These are phyloP conservation scores for Cladophialophora psammophila DNA, from an alignment of 2,329 filamentous ascomycete genomes.

Conservation along the genomic window DNA sequence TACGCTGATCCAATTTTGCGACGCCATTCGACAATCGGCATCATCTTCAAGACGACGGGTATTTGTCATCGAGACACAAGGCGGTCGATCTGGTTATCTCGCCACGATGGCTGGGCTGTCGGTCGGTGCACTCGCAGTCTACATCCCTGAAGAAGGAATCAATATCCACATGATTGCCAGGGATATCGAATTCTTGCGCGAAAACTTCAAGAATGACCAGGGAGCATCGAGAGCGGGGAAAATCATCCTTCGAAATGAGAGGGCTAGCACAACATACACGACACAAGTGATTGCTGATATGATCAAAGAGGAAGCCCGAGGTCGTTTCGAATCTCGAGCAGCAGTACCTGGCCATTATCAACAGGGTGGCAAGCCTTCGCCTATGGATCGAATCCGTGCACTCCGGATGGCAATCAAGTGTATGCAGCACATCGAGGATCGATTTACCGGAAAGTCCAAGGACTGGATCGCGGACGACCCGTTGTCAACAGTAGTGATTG, in stretches of 20 bases:
- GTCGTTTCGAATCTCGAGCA: conserved; percentile 89
- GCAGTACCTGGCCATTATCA: conserved; percentile 94
- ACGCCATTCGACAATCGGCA: conserved; percentile 96
- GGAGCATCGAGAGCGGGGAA: conserved; percentile 91
- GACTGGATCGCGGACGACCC: conserved; percentile 76
- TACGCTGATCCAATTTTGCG: conserved; percentile 91
- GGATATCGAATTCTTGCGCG: conserved; percentile 87
- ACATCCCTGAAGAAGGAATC: conserved; percentile 96
- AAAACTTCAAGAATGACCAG: conserved; percentile 83
- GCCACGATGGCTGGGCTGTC: conserved; percentile 87
- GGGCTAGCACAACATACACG: conserved; percentile 86
- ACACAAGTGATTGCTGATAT: conserved; percentile 95
- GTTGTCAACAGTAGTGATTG: conserved; percentile 81
- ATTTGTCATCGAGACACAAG: conserved; percentile 98
- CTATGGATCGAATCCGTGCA: conserved; percentile 95
- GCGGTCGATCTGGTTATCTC: conserved; percentile 91
- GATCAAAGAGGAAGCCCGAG: conserved; percentile 90
- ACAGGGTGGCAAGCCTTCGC: conserved; percentile 88
- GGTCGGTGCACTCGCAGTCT: conserved; percentile 92
- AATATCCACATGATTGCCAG: conserved; percentile 89
- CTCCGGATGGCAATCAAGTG: conserved; percentile 93
- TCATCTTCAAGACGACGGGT: conserved; percentile 91
- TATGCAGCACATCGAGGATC: conserved; percentile 82
- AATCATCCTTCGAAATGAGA: conserved; percentile 95
- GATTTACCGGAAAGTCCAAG: conserved; percentile 70